These are phyloP conservation scores for Exserohilum turcica DNA, from an alignment of 2,329 filamentous ascomycete species.

Conservation along the genomic window DNA sequence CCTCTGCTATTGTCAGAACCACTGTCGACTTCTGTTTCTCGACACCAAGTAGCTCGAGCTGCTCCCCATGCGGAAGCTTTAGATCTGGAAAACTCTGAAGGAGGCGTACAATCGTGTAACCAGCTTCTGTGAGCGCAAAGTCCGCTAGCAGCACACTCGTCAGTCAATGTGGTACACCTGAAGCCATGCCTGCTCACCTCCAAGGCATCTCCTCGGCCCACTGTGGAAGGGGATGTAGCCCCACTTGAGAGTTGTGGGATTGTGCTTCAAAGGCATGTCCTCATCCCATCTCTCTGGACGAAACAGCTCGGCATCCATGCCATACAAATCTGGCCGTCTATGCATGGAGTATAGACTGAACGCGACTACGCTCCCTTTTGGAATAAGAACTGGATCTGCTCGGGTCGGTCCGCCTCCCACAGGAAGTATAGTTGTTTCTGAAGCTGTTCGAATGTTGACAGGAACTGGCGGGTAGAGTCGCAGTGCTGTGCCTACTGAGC, in stretches of 20 bases:
- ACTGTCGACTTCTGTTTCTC: conserved; percentile 28
- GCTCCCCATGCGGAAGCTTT: no score
- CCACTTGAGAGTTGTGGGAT: conserved; percentile 24
- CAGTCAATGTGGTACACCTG: no score
- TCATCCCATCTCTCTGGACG: conserved; percentile 22
- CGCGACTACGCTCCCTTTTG: conserved; percentile 22
- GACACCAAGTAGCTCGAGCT: no score
- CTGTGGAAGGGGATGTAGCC: conserved; percentile 31
- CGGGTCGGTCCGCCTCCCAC: conserved; percentile 28
- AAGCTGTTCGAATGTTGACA: conserved; percentile 28
- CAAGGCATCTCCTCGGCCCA: conserved; percentile 26
- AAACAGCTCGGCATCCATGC: conserved; percentile 25
- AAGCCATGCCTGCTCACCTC: conserved; percentile 22
- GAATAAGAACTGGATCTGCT: conserved; percentile 35
- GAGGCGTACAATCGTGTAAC: conserved; percentile 21
- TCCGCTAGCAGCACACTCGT: conserved; percentile 18
- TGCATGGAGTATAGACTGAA: conserved; percentile 30
- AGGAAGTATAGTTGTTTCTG: background rate
- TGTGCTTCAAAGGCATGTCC: conserved; percentile 24
- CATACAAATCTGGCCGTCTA: conserved; percentile 22
- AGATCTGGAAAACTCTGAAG: conserved; percentile 29
- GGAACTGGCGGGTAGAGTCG: conserved; percentile 37
- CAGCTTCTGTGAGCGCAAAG: conserved; percentile 28
- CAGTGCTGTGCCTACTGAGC: no score
- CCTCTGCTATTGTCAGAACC: conserved; percentile 29